Base-by-base conservation (phyloP, 148 eudicot genomes). In the Limonium bicolor region DNA sequence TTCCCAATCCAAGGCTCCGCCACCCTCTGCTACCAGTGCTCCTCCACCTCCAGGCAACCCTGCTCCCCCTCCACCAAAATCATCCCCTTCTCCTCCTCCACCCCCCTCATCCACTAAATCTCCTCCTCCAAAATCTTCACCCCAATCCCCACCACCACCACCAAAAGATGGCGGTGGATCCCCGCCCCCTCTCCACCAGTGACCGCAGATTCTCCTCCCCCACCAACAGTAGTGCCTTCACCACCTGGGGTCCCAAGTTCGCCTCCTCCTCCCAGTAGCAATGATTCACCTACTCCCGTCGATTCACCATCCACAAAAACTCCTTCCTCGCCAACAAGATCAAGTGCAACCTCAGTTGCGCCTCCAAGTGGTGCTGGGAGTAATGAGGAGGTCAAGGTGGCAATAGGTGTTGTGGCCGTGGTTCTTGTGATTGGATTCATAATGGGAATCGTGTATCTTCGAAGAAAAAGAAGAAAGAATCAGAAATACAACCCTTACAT, bases 401-500 rank as follows among this genome's bases (percentile, higher is more conserved):
- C 56, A 18, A 48, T 69, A 36, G 74, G 70, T 22, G 59, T 64
- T 33, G 66, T 64, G 46, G 58, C 60, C 26, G 63, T 61, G 18
- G 35, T 64, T 26, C 18, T 69, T 8, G 39, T 64, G 24, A 48
- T 69, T 40, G 63, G 46, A 9, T 64, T 69, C 26, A 27, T 80
- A 35, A 7, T 77, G 28, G 73, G 63, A 32, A 61, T 72, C 9
- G 51, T 79, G 68, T 84, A 60, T 10, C 25, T 67, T 6, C 65
- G 49, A 51, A 86, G 61, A 61, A 65, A 70, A 29, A 86, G 61
- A 68, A 86, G 54, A 67, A 73, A 65, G 33, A 65, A 49, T 40
- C 44, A 48, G 40, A 51, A 54, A 31, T 68, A 59, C 27, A 67
- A 56, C 48, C 74, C 65, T 0, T 61, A 77, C 48, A 50, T 30